These are phyloP conservation scores for Talaromyces piceae DNA, from an alignment of 2,329 filamentous ascomycete species.

Conservation along the genomic window DNA sequence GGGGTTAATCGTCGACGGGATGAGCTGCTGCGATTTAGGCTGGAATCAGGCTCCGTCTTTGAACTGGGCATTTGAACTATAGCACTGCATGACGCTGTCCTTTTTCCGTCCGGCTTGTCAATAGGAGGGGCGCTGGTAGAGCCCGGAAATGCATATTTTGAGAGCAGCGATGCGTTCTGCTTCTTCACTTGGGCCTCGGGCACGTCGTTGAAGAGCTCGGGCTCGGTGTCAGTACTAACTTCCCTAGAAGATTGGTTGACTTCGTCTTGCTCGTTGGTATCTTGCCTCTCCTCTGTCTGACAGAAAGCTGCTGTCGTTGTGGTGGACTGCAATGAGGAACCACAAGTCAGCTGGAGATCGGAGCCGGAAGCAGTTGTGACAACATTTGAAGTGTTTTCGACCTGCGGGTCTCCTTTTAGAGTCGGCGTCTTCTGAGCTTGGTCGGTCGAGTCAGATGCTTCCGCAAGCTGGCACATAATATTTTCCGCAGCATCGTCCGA, in stretches of 20 bases:
- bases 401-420: neutral
- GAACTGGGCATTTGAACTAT: neutral
- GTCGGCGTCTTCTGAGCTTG: slow-evolving; percentile 3
- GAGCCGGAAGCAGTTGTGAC: neutral
- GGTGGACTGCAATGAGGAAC: neutral
- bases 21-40: slow-evolving; percentile 6
- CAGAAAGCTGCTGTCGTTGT: neutral
- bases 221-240: slow-evolving; percentile 14
- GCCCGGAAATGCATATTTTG: slow-evolving; percentile 28
- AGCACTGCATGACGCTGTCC: neutral
- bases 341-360: neutral
- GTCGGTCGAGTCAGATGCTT: slow-evolving; percentile 18
- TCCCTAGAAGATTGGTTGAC: neutral
- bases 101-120: neutral
- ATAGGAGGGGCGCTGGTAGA: neutral
- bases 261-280: neutral
- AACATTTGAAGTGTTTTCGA: neutral
- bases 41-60: neutral
- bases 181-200: slow-evolving; percentile 29
- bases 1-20: slow-evolving; percentile 27
- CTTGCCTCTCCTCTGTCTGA: neutral
- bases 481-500: slow-evolving; percentile 48
- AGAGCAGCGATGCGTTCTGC: slow-evolving; percentile 29
- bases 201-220: slow-evolving; percentile 25
- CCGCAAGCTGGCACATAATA: slow-evolving; percentile 40